Conservation (phyloP, 257 asterid genomes). For the Petunia axillaris region DNA sequence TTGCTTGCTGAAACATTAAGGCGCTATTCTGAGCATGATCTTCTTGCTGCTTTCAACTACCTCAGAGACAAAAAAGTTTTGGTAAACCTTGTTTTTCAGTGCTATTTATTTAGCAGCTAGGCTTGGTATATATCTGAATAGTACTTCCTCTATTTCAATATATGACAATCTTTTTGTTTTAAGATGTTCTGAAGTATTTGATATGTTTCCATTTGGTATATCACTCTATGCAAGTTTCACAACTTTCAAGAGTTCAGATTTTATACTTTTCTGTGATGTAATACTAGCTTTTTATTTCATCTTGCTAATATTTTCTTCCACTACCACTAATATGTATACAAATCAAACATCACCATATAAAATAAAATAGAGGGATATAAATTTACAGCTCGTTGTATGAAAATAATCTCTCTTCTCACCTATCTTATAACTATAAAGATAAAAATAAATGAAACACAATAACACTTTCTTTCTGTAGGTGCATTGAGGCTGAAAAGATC, state of each 20-base stretch:
- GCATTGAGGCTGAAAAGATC: slow-evolving; percentile 1
- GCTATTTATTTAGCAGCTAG: neutral
- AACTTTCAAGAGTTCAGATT: slow-evolving; percentile 5
- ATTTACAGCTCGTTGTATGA: neutral
- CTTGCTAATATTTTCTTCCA: neutral
- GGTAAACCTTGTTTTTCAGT: slow-evolving; percentile 51
- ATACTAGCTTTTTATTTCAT: slow-evolving; percentile 17
- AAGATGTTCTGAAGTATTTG: neutral
- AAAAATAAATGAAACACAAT: neutral
- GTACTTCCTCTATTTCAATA: neutral
- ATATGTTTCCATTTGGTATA: neutral
- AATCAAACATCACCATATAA: neutral
- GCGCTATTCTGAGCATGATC: slow-evolving; percentile 96
- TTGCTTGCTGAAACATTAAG: slow-evolving; percentile 88
- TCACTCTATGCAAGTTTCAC: neutral
- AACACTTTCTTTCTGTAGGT: neutral
- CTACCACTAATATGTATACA: neutral
- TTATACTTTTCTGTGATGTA: neutral
- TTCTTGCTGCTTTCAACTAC: slow-evolving; percentile 89
- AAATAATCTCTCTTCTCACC: neutral
- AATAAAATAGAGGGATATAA: neutral
- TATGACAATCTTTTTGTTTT: neutral
- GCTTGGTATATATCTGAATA: slow-evolving; percentile 5
- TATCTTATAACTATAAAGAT: neutral
- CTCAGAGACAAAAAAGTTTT: slow-evolving; percentile 84